Conservation (phyloP, 2,329 filamentous ascomycete species). For the Arthroderma sp. region DNA sequence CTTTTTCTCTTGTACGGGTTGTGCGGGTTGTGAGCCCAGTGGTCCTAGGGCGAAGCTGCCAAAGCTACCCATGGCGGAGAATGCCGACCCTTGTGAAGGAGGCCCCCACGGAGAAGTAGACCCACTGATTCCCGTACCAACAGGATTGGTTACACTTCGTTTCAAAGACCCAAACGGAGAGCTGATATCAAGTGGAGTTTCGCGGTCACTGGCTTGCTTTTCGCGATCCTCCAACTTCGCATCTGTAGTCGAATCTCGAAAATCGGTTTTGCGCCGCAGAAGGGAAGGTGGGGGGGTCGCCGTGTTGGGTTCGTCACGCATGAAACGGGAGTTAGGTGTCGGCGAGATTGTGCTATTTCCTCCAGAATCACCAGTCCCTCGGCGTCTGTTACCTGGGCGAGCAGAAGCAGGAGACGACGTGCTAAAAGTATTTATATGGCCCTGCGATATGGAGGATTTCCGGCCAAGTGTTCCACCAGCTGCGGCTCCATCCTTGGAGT, state of each 20-base stretch:
- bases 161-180: slow-evolving; percentile 43
- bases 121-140: slow-evolving; percentile 21
- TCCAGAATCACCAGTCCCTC: slow-evolving; percentile 68
- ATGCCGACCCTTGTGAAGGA: slow-evolving; percentile 44
- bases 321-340: slow-evolving; percentile 32
- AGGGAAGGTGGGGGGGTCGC: slow-evolving; percentile 48
- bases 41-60: slow-evolving; percentile 67
- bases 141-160: slow-evolving; percentile 41
- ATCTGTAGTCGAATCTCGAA: slow-evolving; percentile 36
- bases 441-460: slow-evolving; percentile 66
- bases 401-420: slow-evolving; percentile 60
- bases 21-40: slow-evolving; percentile 38
- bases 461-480: slow-evolving; percentile 43
- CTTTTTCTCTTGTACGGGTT: slow-evolving; percentile 55
- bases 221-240: slow-evolving; percentile 37
- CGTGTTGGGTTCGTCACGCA: slow-evolving; percentile 39
- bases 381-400: slow-evolving; percentile 63
- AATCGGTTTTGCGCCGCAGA: slow-evolving; percentile 48
- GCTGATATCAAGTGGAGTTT: slow-evolving; percentile 27
- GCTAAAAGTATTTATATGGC: slow-evolving; percentile 49
- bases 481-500: slow-evolving; percentile 41
- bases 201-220: slow-evolving; percentile 25
- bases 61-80: slow-evolving; percentile 70
- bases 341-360: slow-evolving; percentile 34
- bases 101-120: slow-evolving; percentile 43